Evolutionary conservation across 352 stramenopile species (phyloP).

Genomic region (Globisporangium rhizosaccharum): DNA sequence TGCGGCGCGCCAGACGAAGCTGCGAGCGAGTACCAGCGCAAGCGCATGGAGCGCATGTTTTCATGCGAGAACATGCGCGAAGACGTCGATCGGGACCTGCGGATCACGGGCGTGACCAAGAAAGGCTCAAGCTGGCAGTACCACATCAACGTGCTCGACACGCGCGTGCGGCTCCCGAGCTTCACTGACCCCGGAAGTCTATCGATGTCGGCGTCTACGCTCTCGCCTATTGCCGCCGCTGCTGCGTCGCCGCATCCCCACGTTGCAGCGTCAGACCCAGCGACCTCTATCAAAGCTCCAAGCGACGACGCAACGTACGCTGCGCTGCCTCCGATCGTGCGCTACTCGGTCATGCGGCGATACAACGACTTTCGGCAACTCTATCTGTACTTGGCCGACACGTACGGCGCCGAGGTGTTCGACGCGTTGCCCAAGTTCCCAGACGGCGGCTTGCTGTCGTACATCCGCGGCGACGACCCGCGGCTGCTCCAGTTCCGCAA

Average conservation of each 20-base stretch:
- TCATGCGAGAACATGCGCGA: slow-evolving; percentile 19
- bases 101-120: slow-evolving; percentile 69
- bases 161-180: slow-evolving; percentile 28
- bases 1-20: not conserved
- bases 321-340: slow-evolving; percentile 59
- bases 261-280: not conserved
- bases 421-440: slow-evolving; percentile 60
- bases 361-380: slow-evolving; percentile 78
- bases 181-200: slow-evolving; percentile 14
- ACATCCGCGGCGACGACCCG: slow-evolving; percentile 69
- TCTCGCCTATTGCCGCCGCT: slow-evolving; percentile 7
- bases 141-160: slow-evolving; percentile 76
- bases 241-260: not conserved
- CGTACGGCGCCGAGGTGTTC: slow-evolving; percentile 29
- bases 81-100: slow-evolving; percentile 46
- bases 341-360: slow-evolving; percentile 72
- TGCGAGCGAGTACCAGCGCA: slow-evolving; percentile 10
- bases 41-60: slow-evolving; percentile 16
- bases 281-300: not conserved
- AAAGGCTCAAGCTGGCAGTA: slow-evolving; percentile 67
- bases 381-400: slow-evolving; percentile 52
- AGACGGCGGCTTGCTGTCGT: slow-evolving; percentile 63
- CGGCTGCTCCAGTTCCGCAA: slow-evolving; percentile 61
- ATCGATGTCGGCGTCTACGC: slow-evolving; percentile 9
- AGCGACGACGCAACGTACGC: slow-evolving; percentile 23